Percentiles rank a stretch among this genome's conserved stretches.
Evolutionary conservation across 352 stramenopile genomes (phyloP).

Genomic region (Phytophthora nicotianae): DNA sequence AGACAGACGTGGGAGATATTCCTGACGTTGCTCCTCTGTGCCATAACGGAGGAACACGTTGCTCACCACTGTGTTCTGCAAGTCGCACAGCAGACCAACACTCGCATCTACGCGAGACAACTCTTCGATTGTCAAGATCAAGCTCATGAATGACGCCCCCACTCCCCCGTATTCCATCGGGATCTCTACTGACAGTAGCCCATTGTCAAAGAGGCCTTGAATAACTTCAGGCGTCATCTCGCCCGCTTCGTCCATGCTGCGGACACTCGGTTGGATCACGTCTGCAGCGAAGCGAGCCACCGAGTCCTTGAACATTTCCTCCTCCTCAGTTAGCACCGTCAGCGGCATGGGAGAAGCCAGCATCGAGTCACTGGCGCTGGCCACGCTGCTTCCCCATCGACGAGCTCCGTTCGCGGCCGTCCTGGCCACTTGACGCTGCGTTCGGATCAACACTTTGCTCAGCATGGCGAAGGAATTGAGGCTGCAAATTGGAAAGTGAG

Average conservation of each 20-base stretch:
- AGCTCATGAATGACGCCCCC: slow-evolving; percentile 94
- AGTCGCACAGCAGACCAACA: slow-evolving; percentile 94
- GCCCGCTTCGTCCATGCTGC: slow-evolving; percentile 92
- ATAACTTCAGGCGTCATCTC: slow-evolving; percentile 91
- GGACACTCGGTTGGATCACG: slow-evolving; percentile 84
- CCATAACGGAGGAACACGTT: slow-evolving; percentile 91
- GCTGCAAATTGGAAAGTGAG: slow-evolving; percentile 17
- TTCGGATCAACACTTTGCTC: slow-evolving; percentile 15
- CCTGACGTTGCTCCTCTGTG: slow-evolving; percentile 74
- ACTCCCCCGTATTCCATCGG: slow-evolving; percentile 91
- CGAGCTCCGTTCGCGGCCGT: slow-evolving; percentile 7
- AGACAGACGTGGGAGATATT: slow-evolving; percentile 79
- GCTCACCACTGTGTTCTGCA: slow-evolving; percentile 95
- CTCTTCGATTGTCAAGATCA: slow-evolving; percentile 96
- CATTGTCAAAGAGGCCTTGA: slow-evolving; percentile 91
- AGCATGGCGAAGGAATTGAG: slow-evolving; percentile 10
- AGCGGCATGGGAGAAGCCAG: slow-evolving; percentile 40
- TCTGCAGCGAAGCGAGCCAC: slow-evolving; percentile 88
- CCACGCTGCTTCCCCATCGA: slow-evolving; percentile 15
- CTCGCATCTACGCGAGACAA: slow-evolving; percentile 94
- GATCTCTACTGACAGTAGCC: slow-evolving; percentile 95
- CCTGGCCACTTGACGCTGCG: slow-evolving; percentile 17
- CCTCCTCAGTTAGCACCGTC: slow-evolving; percentile 74
- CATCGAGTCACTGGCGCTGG: slow-evolving; percentile 8
- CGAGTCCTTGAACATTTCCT: slow-evolving; percentile 82